Evolutionary conservation across 2,329 filamentous ascomycete genomes (phyloP), one percentile per base, ranked within the genome.

Genomic region (Colletotrichum gigasporum): DNA sequence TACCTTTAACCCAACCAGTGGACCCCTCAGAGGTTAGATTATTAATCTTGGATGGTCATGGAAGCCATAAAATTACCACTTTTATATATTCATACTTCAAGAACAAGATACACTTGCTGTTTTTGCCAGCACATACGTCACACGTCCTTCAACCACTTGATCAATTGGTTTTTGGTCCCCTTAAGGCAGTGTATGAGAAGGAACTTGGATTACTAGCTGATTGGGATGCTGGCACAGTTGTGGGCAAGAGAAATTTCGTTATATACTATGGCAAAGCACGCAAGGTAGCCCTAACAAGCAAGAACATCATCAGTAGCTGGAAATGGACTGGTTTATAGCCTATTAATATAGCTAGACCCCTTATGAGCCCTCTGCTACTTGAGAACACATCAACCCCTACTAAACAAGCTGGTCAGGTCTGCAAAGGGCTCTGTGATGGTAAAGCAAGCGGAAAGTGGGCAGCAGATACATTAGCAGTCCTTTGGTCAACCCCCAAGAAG

Each of bases 111-210:
- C 47, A 57, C 24, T n/a, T 68, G 14, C 52, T 68, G 30, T 70
- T 69, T 52, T 35, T 71, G 20, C 59, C 64, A 26, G 54, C 59
- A n/a, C 59, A 72, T 68, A 42, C 58, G 71, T 78, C 66, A 11
- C 50, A 71, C 51, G 37, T 70, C n/a, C 57, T 67, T 6, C 47
- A 70, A 52, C 68, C 66, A 24, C 62, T 71, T 22, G 61, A 70
- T 65, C 53, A 68, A 26, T 30, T 64, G 16, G 47, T 53, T 16
- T 48, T 48, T 34, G 14, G 24, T 5, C 44, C 8, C 6, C 28
- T 48, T 3, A 48, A 48, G n/a, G 9, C 26, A 35, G 47, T 35
- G 14, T 60, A 60, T n/a, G n/a, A n/a, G n/a, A n/a, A n/a, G n/a
- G n/a, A n/a, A n/a, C n/a, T n/a, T n/a, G n/a, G n/a, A n/a, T n/a